These are phyloP conservation scores for Omphalotus guepiniiformis DNA, from an alignment of 768 basidiomycete species.

Conservation along the genomic window DNA sequence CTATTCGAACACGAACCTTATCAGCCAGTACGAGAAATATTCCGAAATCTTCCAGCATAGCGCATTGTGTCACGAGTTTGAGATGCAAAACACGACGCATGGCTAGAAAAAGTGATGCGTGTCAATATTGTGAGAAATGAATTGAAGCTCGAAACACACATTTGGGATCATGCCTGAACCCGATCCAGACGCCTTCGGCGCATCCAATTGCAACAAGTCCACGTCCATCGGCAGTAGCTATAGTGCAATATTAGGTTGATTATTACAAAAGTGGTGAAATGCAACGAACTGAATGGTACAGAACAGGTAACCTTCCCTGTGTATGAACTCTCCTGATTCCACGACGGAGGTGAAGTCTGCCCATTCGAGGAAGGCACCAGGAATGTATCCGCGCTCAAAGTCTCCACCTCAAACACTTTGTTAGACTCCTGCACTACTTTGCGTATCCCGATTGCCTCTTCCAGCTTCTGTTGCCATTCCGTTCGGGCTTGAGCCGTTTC, in stretches of 20 bases:
- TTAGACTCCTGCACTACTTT: conserved; percentile 88
- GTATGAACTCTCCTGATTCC: conserved; percentile 71
- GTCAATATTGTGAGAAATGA: not conserved
- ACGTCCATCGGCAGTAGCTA: conserved; percentile 83
- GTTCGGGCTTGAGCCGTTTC: conserved; percentile 69
- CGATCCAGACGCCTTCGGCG: conserved; percentile 96
- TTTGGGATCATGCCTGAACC: conserved; percentile 38
- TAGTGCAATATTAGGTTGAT: conserved; percentile 28
- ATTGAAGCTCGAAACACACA: conserved; percentile 1
- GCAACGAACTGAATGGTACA: conserved; percentile 72
- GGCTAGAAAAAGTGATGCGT: conserved; percentile 38
- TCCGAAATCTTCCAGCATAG: conserved; percentile 93
- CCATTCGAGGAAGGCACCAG: conserved; percentile 50
- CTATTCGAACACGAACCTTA: conserved; percentile 56
- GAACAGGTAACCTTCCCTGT: too few relatives aligned
- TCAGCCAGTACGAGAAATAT: conserved; percentile 95
- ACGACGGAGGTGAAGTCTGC: conserved; percentile 42
- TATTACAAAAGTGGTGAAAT: not conserved
- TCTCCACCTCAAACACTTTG: conserved; percentile 92
- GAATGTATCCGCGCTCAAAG: conserved; percentile 86
- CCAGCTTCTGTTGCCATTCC: conserved; percentile 88
- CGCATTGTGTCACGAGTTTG: conserved; percentile 91
- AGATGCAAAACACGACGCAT: conserved; percentile 91
- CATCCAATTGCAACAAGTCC: conserved; percentile 91
- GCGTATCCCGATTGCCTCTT: conserved; percentile 82